Evolutionary conservation across 1,139 yeast species (phyloP).

Genomic region (Saccharomyces hybrid): DNA sequence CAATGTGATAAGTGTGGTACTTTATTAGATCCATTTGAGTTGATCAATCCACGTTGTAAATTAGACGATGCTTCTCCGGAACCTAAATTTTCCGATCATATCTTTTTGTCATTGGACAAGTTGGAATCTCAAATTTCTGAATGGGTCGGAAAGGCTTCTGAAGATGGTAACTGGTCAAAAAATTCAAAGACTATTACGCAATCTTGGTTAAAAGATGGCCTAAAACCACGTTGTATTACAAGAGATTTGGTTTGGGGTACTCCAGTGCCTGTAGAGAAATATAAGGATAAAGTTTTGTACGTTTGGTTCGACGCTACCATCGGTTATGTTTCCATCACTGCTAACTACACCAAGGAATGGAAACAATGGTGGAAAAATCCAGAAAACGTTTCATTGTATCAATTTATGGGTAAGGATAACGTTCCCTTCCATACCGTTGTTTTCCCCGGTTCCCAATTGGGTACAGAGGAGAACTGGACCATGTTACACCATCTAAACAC

Average conservation of each 20-base stretch:
- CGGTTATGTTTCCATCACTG: conserved; percentile 94
- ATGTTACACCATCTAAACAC: conserved; percentile 85
- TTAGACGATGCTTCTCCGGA: conserved; percentile 77
- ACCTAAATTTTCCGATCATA: conserved; percentile 74
- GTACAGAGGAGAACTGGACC: conserved; percentile 86
- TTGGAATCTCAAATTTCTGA: conserved; percentile 63
- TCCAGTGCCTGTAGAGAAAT: conserved; percentile 84
- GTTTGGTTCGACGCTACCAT: conserved; percentile 99
- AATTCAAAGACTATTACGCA: conserved; percentile 82
- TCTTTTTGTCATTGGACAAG: conserved; percentile 75
- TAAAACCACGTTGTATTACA: conserved; percentile 91
- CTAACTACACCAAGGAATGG: conserved; percentile 78
- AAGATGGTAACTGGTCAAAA: conserved; percentile 81
- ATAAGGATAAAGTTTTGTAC: conserved; percentile 80
- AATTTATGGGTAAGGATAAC: conserved; percentile 98
- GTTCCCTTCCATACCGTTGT: conserved; percentile 98
- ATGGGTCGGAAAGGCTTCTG: conserved; percentile 67
- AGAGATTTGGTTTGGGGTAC: conserved; percentile 98
- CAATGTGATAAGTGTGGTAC: conserved; percentile 97
- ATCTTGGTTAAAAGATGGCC: conserved; percentile 91
- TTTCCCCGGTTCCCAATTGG: conserved; percentile 87
- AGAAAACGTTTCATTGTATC: conserved; percentile 75
- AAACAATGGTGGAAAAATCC: conserved; percentile 92
- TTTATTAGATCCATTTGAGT: conserved; percentile 83
- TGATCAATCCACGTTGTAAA: conserved; percentile 92